Conservation (phyloP, 176 grass and related monocot genomes). For the Bothriochloa decipiens region DNA sequence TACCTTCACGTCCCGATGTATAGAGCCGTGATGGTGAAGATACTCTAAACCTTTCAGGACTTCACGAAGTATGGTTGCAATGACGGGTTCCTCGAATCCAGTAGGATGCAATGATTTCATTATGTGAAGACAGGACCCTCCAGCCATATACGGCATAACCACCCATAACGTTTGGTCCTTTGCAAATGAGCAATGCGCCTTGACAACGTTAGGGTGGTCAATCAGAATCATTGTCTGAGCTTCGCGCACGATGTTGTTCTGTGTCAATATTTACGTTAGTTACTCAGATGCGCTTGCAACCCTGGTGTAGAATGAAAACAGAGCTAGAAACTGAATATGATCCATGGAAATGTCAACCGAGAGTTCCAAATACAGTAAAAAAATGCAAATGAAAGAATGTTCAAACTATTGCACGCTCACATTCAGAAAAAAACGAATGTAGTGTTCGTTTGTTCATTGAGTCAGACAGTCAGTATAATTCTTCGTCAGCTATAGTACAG, state of each 20-base stretch:
- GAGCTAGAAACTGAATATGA: neutral
- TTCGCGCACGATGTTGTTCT: constrained; percentile 95
- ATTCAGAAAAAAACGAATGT: neutral
- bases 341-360: neutral
- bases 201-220: constrained; percentile 90
- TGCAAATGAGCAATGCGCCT: constrained; percentile 87
- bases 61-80: constrained; percentile 85
- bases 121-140: constrained; percentile 95
- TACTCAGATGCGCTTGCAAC: neutral
- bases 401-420: neutral
- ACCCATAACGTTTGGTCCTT: constrained; percentile 77
- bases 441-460: neutral
- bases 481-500: neutral
- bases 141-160: constrained; percentile 97
- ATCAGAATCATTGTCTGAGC: constrained; percentile 93
- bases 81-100: constrained; percentile 79
- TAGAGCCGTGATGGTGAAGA: constrained; percentile 88
- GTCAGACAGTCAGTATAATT: neutral
- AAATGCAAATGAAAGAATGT: neutral
- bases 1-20: constrained; percentile 98
- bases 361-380: neutral
- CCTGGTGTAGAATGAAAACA: neutral
- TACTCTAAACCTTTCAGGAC: constrained; percentile 91
- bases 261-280: constrained; percentile 12
- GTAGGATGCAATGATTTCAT: constrained; percentile 83